Evolutionary conservation across 208 protist species (phyloP).

Genomic region (Wallacemonas sp.): DNA sequence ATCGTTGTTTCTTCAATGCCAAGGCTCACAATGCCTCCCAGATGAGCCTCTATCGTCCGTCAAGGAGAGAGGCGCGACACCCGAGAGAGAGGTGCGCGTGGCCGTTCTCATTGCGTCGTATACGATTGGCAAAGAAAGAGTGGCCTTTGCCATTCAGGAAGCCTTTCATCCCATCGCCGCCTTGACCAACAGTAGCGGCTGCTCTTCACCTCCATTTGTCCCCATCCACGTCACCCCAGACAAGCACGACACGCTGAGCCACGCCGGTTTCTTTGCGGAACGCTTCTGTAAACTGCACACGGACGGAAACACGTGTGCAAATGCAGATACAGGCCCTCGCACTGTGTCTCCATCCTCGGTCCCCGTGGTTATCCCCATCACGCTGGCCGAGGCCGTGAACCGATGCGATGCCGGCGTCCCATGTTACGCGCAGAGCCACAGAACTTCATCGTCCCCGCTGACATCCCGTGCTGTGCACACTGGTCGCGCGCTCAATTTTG

Average conservation of each 20-base stretch:
- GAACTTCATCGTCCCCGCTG: too few relatives aligned
- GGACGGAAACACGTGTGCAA: background rate
- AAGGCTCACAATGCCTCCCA: background rate
- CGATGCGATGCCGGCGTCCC: too few relatives aligned
- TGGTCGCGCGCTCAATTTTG: background rate
- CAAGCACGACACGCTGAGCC: slow-evolving; percentile 27
- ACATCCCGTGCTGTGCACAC: background rate
- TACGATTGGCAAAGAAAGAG: slow-evolving; percentile 90
- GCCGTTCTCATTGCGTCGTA: slow-evolving; percentile 90
- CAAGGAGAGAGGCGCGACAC: background rate
- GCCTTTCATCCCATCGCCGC: slow-evolving; percentile 23
- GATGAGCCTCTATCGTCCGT: background rate
- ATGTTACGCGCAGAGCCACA: too few relatives aligned
- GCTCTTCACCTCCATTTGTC: background rate
- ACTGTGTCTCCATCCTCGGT: background rate
- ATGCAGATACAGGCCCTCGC: background rate
- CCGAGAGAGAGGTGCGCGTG: slow-evolving; percentile 28
- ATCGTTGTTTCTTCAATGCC: slow-evolving; percentile 27
- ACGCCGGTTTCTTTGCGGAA: slow-evolving; percentile 26
- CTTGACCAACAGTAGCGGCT: background rate
- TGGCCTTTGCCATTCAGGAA: slow-evolving; percentile 78
- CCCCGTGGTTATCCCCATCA: slow-evolving; percentile 4
- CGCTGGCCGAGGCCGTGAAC: background rate
- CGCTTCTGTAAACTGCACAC: slow-evolving; percentile 18
- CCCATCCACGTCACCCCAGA: slow-evolving; percentile 29